These are phyloP conservation scores for Melaleuca alternifolia DNA, from an alignment of 345 rosid species.

Conservation along the genomic window DNA sequence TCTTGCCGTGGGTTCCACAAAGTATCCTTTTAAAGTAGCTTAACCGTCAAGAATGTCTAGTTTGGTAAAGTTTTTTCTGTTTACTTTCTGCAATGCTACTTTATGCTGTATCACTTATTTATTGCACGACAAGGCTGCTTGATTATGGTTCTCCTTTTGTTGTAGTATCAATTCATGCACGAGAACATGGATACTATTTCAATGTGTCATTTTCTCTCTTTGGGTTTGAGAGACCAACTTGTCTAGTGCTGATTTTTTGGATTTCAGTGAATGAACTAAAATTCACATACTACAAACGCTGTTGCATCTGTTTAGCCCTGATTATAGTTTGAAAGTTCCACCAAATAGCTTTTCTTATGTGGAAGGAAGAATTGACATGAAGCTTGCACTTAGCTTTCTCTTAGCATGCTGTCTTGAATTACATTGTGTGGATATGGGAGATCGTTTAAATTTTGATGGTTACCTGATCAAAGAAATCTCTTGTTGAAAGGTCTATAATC, in stretches of 20 bases:
- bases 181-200: background rate
- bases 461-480: background rate
- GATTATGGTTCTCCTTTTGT: background rate
- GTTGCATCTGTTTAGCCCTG: background rate
- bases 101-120: background rate
- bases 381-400: background rate
- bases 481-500: background rate
- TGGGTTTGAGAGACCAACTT: background rate
- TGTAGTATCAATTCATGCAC: background rate
- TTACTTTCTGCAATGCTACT: background rate
- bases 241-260: background rate
- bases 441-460: background rate
- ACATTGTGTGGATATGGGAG: background rate
- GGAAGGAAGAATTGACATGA: background rate
- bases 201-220: background rate
- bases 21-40: background rate
- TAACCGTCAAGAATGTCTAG: background rate
- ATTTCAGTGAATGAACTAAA: background rate
- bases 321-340: background rate
- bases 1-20: background rate
- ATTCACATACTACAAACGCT: background rate
- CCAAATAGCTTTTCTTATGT: background rate
- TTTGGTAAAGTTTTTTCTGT: background rate
- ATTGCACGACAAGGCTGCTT: background rate
- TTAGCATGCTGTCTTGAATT: background rate